phyloP scores from a whole-genome alignment of 805 yeast genomes.

The Saccharomycopsis javanensis region DNA sequence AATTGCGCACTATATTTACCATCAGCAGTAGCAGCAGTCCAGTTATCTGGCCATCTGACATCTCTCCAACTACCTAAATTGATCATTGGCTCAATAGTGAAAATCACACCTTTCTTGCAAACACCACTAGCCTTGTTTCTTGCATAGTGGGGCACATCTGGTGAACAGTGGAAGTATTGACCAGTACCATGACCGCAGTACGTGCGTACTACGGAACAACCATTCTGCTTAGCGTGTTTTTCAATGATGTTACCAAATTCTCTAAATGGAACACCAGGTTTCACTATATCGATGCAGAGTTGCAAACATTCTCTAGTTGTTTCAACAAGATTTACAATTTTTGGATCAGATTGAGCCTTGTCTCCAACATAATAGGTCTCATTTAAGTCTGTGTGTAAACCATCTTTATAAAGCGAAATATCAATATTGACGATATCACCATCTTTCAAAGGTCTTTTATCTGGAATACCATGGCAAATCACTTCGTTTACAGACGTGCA shows the following conservation, averaged over 20 bases:
- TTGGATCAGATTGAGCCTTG: constrained; percentile 69
- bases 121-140: constrained; percentile 88
- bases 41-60: constrained; percentile 90
- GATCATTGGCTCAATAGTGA: constrained; percentile 97
- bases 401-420: constrained; percentile 74
- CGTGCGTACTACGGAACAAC: constrained; percentile 79
- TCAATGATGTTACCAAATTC: constrained; percentile 83
- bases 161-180: constrained; percentile 79
- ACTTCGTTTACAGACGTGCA: constrained; percentile 94
- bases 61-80: constrained; percentile 77
- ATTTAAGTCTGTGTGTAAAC: constrained; percentile 89
- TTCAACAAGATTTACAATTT: constrained; percentile 82
- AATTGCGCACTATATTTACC: constrained; percentile 90
- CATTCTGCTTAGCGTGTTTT: constrained; percentile 67
- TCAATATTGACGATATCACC: constrained; percentile 94
- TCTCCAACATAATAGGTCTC: constrained; percentile 96
- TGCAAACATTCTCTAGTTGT: constrained; percentile 83
- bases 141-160: constrained; percentile 90
- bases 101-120: constrained; percentile 91
- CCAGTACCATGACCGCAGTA: constrained; percentile 95
- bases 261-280: constrained; percentile 87
- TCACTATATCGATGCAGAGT: constrained; percentile 70
- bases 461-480: constrained; percentile 97
- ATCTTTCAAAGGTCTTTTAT: constrained; percentile 72
- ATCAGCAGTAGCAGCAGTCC: constrained; percentile 91